phyloP scores from a whole-genome alignment of 306 rosid species.

The Gastrolobium bilobum region DNA sequence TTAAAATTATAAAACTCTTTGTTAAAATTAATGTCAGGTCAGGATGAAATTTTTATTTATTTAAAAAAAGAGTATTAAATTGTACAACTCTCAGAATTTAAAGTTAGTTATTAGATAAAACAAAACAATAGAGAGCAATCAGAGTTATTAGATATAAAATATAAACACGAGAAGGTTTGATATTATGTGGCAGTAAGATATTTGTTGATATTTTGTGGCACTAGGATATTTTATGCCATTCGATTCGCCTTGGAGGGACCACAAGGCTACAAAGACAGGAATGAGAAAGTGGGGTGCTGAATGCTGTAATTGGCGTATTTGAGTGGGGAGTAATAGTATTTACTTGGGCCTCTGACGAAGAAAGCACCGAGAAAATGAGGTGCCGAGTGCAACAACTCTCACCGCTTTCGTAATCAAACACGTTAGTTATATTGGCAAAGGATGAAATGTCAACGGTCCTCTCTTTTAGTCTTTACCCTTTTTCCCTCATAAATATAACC shows the following conservation, averaged over 20 bases:
- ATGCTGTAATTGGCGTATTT: slow-evolving; percentile 1
- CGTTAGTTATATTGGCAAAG: slow-evolving; percentile 54
- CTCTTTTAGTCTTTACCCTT: background rate
- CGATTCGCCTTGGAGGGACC: slow-evolving; percentile 23
- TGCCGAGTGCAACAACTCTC: background rate
- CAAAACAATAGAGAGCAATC: background rate
- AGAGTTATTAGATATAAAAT: background rate
- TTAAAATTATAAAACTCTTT: no score
- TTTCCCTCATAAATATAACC: slow-evolving; percentile 29
- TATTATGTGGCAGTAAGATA: background rate
- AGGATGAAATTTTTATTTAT: no score
- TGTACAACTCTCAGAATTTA: background rate
- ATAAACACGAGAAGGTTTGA: background rate
- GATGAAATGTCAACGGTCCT: slow-evolving; percentile 66
- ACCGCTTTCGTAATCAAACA: slow-evolving; percentile 53
- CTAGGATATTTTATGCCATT: background rate
- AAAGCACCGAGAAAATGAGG: slow-evolving; percentile 32
- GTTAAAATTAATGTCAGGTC: no score
- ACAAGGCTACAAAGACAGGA: slow-evolving; percentile 9
- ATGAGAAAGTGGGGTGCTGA: background rate
- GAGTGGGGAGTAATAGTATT: background rate
- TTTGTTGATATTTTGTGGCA: background rate
- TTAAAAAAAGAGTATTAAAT: no score
- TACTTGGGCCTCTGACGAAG: background rate
- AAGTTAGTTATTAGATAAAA: background rate